Conservation (phyloP, 306 rosid genomes). For the Herpetospermum pedunculosum region DNA sequence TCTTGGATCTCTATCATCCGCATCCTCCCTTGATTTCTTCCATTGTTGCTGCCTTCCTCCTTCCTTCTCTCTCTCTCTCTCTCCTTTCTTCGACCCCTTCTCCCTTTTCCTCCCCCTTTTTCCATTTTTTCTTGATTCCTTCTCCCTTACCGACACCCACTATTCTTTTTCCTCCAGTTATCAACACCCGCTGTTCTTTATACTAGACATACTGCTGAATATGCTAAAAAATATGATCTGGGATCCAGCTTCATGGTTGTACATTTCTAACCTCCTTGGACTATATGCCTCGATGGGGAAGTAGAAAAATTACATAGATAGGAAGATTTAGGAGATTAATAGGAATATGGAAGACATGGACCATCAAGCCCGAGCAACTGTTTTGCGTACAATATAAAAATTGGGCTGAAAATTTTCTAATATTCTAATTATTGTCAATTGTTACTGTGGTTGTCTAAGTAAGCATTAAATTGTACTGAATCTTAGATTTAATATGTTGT, state of each 20-base stretch:
- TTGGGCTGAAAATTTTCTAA: not conserved
- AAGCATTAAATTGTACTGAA: not conserved
- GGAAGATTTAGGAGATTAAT: not conserved
- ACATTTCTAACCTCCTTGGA: not conserved
- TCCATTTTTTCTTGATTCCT: too few relatives aligned
- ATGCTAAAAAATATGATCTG: not conserved
- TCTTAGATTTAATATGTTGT: not conserved
- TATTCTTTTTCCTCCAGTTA: too few relatives aligned
- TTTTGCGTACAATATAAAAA: not conserved
- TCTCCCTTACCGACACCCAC: too few relatives aligned
- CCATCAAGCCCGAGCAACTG: not conserved
- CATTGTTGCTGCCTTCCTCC: not conserved
- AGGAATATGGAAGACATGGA: not conserved
- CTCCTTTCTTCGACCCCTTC: not conserved
- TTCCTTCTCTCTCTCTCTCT: not conserved
- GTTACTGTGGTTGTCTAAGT: not conserved
- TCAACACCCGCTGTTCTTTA: too few relatives aligned
- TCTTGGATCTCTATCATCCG: not conserved
- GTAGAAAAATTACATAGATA: not conserved
- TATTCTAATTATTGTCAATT: not conserved
- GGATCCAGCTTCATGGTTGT: not conserved
- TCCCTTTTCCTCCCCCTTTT: not conserved
- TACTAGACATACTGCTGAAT: too few relatives aligned
- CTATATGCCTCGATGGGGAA: not conserved
- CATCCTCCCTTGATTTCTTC: not conserved